phyloP scores from a whole-genome alignment of 2,329 filamentous ascomycete genomes.

The Bipolaris zeicola region DNA sequence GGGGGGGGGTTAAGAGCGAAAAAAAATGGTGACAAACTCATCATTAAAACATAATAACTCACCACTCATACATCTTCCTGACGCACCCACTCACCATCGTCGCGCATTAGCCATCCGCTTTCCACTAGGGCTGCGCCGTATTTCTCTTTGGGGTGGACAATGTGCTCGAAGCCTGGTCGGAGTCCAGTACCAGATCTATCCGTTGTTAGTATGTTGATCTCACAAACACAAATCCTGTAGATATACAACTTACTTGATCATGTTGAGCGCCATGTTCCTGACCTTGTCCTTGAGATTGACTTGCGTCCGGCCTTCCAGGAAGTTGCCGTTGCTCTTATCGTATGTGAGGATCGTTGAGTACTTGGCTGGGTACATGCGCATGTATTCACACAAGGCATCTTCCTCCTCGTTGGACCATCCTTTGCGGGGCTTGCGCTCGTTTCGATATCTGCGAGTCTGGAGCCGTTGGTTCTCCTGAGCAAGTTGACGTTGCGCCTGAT shows the following conservation, averaged over 20 bases:
- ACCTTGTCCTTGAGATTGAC: slow-evolving; percentile 58
- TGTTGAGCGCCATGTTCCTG: slow-evolving; percentile 48
- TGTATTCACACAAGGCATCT: slow-evolving; percentile 54
- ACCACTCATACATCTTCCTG: background rate
- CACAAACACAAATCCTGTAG: background rate
- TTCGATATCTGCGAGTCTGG: slow-evolving; percentile 1
- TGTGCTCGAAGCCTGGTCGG: slow-evolving; percentile 34
- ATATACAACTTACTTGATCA: slow-evolving; percentile 44
- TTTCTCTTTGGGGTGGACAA: slow-evolving; percentile 24
- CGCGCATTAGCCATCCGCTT: slow-evolving; percentile 6
- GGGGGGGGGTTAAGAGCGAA: background rate
- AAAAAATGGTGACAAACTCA: background rate
- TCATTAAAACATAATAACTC: background rate
- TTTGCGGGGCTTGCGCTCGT: slow-evolving; percentile 24
- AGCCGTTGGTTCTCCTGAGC: slow-evolving; percentile 23
- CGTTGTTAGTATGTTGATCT: slow-evolving; percentile 11
- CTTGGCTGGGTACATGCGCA: slow-evolving; percentile 52
- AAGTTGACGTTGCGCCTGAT: slow-evolving; percentile 22
- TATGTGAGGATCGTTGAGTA: slow-evolving; percentile 55
- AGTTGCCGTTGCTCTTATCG: slow-evolving; percentile 24
- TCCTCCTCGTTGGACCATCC: slow-evolving; percentile 44
- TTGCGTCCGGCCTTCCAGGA: slow-evolving; percentile 51
- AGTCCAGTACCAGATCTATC: slow-evolving; percentile 38
- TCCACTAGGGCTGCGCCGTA: slow-evolving; percentile 26
- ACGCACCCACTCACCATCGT: slow-evolving; percentile 6